Conservation (phyloP, 2,329 filamentous ascomycete genomes). For the Aureobasidium melanogenum region DNA sequence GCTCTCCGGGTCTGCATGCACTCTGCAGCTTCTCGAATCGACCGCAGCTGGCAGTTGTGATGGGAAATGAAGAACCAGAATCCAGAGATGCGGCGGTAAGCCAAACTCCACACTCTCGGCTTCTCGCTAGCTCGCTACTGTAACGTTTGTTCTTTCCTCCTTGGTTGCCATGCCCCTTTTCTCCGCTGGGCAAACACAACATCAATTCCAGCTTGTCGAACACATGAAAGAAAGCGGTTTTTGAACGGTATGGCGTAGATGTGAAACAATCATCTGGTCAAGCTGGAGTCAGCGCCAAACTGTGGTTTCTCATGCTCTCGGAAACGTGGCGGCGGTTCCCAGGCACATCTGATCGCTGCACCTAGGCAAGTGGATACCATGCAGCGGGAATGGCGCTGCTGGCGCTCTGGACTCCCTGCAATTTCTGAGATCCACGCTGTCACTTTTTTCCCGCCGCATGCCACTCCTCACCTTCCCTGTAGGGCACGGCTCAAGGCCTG, state of each 20-base stretch:
- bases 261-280: conserved; percentile 5
- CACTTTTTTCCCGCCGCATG: conserved; percentile 3
- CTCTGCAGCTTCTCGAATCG: conserved; percentile 1
- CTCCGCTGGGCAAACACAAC: not conserved
- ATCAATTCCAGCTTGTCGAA: not conserved
- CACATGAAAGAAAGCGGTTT: not conserved
- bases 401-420: conserved; percentile 11
- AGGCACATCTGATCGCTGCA: not conserved
- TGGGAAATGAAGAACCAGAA: conserved; percentile 9
- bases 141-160: not conserved
- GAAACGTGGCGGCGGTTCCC: conserved; percentile 2
- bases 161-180: not conserved
- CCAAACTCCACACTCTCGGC: conserved; percentile 1
- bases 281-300: not conserved
- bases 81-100: not conserved
- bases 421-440: conserved; percentile 11
- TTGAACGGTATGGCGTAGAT: conserved; percentile 3
- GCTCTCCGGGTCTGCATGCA: not conserved
- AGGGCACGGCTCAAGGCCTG: not conserved
- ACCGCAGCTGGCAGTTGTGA: not conserved
- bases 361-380: not conserved
- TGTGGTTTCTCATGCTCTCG: not conserved
- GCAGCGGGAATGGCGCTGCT: conserved; percentile 7
- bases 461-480: not conserved
- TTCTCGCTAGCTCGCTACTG: not conserved